These are phyloP conservation scores for Skeletonema tropicum DNA, from an alignment of 108 stramenopile species.

Conservation along the genomic window DNA sequence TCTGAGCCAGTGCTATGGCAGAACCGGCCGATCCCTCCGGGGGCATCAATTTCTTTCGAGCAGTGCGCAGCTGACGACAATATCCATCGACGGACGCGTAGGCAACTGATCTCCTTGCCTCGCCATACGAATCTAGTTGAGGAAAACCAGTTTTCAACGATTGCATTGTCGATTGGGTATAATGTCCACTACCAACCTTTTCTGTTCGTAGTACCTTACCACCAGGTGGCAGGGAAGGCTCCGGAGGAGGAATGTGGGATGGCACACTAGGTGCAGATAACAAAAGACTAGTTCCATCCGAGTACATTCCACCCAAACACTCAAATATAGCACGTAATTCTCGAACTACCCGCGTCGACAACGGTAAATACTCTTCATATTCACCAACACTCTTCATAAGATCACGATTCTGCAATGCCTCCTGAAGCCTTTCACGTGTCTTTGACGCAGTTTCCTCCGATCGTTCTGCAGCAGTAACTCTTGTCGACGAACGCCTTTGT, in stretches of 20 bases:
- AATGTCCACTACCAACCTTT: slow-evolving; percentile 83
- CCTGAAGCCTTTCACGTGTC: slow-evolving; percentile 73
- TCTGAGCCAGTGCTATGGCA: slow-evolving; percentile 21
- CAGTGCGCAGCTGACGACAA: slow-evolving; percentile 66
- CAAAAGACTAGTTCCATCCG: slow-evolving; percentile 55
- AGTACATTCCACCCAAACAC: slow-evolving; percentile 64
- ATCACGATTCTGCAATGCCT: slow-evolving; percentile 84
- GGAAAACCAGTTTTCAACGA: slow-evolving; percentile 75
- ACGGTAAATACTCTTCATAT: slow-evolving; percentile 84
- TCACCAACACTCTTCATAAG: slow-evolving; percentile 86
- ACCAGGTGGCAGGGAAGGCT: slow-evolving; percentile 57
- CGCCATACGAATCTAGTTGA: slow-evolving; percentile 85
- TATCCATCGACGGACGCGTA: slow-evolving; percentile 73
- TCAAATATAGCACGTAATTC: slow-evolving; percentile 87
- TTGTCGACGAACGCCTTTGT: not conserved
- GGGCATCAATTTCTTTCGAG: slow-evolving; percentile 60
- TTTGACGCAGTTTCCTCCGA: slow-evolving; percentile 68
- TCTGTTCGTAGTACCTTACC: slow-evolving; percentile 75
- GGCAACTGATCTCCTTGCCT: slow-evolving; percentile 71
- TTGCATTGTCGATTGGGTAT: slow-evolving; percentile 56
- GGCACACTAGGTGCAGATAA: slow-evolving; percentile 4
- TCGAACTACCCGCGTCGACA: slow-evolving; percentile 76
- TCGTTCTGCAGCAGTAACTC: slow-evolving; percentile 39
- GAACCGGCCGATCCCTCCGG: slow-evolving; percentile 11
- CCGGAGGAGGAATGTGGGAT: slow-evolving; percentile 30